Evolutionary conservation across 345 rosid species (phyloP).

Genomic region (Eucalyptus viminalis): DNA sequence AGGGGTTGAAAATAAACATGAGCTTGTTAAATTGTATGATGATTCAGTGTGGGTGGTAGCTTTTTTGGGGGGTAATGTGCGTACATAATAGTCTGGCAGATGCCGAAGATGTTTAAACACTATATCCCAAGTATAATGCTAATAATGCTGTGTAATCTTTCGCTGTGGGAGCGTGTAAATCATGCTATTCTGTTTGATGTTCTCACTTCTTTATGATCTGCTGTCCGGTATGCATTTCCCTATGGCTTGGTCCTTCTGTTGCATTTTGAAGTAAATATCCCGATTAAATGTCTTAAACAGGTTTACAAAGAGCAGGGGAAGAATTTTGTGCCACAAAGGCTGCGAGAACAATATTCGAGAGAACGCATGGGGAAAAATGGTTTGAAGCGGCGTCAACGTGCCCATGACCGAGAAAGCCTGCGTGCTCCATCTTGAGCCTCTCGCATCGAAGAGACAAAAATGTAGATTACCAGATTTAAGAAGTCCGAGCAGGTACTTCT

Average conservation of each 20-base stretch:
- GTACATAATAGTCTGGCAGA: neutral
- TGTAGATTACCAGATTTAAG: neutral
- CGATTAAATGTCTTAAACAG: neutral
- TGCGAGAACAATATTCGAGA: neutral
- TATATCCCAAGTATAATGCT: neutral
- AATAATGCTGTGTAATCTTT: neutral
- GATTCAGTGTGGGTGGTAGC: neutral
- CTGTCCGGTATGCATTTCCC: neutral
- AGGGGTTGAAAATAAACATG: neutral
- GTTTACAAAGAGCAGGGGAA: neutral
- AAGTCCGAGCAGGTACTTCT: neutral
- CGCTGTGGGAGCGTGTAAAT: neutral
- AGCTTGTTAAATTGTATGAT: neutral
- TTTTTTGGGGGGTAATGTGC: neutral
- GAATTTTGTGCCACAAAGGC: neutral
- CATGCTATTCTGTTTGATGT: neutral
- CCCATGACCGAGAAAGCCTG: neutral
- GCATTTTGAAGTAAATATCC: neutral
- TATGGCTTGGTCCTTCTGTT: neutral
- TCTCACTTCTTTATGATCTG: neutral
- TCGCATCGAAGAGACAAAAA: neutral
- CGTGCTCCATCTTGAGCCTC: neutral
- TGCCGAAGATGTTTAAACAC: neutral
- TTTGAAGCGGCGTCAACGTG: neutral
- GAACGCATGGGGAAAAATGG: neutral